These are phyloP conservation scores for Cenchrus purpureus DNA, from an alignment of 176 grass and related monocot genomes.

Conservation along the genomic window DNA sequence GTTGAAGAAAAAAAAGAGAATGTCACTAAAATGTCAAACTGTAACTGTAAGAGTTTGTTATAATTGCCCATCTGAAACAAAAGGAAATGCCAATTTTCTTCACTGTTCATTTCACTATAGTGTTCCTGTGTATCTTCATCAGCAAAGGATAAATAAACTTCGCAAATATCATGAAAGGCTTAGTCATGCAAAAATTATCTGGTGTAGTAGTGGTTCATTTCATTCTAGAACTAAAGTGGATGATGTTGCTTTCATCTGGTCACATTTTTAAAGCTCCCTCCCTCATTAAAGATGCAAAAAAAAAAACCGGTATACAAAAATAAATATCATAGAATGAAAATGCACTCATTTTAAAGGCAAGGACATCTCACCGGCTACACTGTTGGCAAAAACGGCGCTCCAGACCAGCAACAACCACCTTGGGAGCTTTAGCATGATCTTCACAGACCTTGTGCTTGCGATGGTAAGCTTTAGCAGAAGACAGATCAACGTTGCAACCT, in stretches of 20 bases:
- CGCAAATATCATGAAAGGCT: constrained; percentile 1
- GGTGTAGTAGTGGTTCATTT: background rate
- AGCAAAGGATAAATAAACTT: background rate
- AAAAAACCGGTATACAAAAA: background rate
- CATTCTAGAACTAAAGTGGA: background rate
- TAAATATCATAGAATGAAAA: background rate
- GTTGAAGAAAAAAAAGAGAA: background rate
- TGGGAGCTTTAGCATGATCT: constrained; percentile 65
- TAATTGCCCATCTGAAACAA: background rate
- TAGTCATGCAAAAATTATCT: background rate
- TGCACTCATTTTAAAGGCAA: background rate
- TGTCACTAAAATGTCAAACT: background rate
- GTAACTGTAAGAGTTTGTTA: background rate
- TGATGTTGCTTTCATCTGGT: background rate
- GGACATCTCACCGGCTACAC: constrained; percentile 63
- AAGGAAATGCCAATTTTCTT: constrained; percentile 1
- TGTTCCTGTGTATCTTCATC: background rate
- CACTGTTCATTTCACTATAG: background rate
- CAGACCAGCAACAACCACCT: constrained; percentile 65
- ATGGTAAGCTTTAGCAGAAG: constrained; percentile 67
- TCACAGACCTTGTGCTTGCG: constrained; percentile 81
- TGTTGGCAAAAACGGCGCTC: constrained; percentile 88
- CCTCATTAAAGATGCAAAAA: background rate
- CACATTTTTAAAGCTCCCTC: background rate
- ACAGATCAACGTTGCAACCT: constrained; percentile 69